Conservation (phyloP, 1,284 basidiomycete species). For the Moesziomyces sp. region DNA sequence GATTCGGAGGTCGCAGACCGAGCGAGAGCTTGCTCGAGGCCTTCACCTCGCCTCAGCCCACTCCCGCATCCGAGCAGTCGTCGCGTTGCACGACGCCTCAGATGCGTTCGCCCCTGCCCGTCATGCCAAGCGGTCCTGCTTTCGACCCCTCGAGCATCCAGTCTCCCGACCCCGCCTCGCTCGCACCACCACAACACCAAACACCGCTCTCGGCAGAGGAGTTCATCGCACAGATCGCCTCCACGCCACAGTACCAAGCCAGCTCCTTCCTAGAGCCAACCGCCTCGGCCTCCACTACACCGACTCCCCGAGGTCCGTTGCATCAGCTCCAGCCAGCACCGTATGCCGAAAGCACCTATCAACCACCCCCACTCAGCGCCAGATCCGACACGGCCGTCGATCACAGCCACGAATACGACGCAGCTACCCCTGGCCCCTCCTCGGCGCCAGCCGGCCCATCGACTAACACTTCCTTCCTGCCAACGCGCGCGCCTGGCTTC, state of each 20-base stretch:
- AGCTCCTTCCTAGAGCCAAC: constrained; percentile 29
- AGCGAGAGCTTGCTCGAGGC: constrained; percentile 25
- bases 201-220: constrained; percentile 26
- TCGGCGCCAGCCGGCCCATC: background rate
- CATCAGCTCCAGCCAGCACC: background rate
- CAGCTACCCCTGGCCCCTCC: background rate
- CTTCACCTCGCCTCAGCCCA: constrained; percentile 7
- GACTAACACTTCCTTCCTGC: constrained; percentile 8
- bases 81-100: constrained; percentile 35
- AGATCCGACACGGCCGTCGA: background rate
- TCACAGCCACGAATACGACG: background rate
- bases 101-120: constrained; percentile 37
- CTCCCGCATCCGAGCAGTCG: constrained; percentile 6
- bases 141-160: constrained; percentile 18
- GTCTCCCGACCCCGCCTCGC: constrained; percentile 15
- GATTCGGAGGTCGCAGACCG: constrained; percentile 29
- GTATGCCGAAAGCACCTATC: background rate
- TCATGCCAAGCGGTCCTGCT: constrained; percentile 40
- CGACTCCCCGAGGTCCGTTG: no score
- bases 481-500: constrained; percentile 20
- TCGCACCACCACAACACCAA: background rate
- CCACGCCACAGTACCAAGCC: constrained; percentile 38
- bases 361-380: background rate
- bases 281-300: background rate
- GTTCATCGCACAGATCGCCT: constrained; percentile 39